A percentile compares a stretch with the other conserved stretches of the same genome.
These are phyloP conservation scores for Mucor sp. DNA, from an alignment of 371 early-diverging fungal genomes.

Conservation along the genomic window DNA sequence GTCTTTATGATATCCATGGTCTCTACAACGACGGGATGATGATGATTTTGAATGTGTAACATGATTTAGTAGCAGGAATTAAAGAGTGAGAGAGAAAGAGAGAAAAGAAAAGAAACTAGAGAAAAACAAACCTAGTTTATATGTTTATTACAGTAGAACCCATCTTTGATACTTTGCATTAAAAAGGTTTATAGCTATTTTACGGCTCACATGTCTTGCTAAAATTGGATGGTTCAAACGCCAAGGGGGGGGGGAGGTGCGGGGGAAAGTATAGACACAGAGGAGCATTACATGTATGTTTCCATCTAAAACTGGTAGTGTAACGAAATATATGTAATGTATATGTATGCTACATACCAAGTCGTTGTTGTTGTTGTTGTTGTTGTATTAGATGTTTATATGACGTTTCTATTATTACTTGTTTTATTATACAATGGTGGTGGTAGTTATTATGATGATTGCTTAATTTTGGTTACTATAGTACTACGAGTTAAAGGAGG, in stretches of 20 bases:
- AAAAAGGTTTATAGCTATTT: conserved; percentile 6
- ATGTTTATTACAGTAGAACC: background rate
- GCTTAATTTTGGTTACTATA: background rate
- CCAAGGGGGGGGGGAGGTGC: background rate
- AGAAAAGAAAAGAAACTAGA: background rate
- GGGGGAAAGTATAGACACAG: background rate
- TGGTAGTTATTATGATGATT: background rate
- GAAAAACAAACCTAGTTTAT: background rate
- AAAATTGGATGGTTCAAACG: conserved; percentile 6
- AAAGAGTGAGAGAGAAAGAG: background rate
- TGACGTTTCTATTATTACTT: background rate
- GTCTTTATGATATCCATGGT: background rate
- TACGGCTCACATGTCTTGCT: conserved; percentile 14
- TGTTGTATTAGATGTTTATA: background rate
- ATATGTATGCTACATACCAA: background rate
- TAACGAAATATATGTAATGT: conserved; percentile 1
- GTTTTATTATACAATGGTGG: background rate
- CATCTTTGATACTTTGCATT: conserved; percentile 9
- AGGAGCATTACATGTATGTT: background rate
- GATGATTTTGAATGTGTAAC: conserved; percentile 4
- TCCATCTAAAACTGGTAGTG: background rate
- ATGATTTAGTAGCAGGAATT: background rate
- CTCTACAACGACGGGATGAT: background rate
- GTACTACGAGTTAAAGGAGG: background rate
- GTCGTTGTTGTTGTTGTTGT: background rate